Base-by-base conservation (phyloP, 192 early-diverging fungal genomes). In the Backusella tarrabulga region DNA sequence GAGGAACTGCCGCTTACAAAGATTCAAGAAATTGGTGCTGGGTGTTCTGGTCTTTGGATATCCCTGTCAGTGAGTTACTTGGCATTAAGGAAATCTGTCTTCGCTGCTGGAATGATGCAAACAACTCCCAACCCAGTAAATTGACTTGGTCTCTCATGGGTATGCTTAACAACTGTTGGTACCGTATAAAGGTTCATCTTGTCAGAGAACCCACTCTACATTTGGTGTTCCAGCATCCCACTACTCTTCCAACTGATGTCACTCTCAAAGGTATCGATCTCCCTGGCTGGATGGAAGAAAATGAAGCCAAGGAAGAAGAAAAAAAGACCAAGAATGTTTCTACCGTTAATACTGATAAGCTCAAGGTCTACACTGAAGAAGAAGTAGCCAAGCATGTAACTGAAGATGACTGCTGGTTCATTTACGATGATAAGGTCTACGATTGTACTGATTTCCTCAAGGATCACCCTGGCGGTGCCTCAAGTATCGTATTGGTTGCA, bases 391-490 rank as follows among this genome's bases (percentile, higher is more conserved):
- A 81, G 46, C 94, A 95, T 84, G 91, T 77, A 50, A 87, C 77
- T 35, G 89, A 87, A 73, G 81, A 86, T 41, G 93, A 96, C 80
- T 85, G 91, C 79, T 97, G 95, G 95, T 87, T 95, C 81, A 80
- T 93, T 34, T 82, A 95, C 7, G 79, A 88, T 71, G 86, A 83
- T 74, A 92, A 93, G 75, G 94, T 95, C 11, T 94, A 91, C 79
- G 89, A 94, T 78, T 84, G 90, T 73, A 91, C 93, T 34, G 79
- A 81, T 44, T 94, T 93, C 79, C 80, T 94, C 44, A 81, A 87
- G 76, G 88, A 95, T 81, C 96, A 98, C 83, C 96, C 96, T 36
- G 97, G 97, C 74, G 97, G 97, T 63, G 91, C 91, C 76, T 94
- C 96, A 73, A 93, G 95, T 40, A 91, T 98, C 63, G 72, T 91